These are phyloP conservation scores for Retiboletus flavoniger DNA, from an alignment of 1,284 basidiomycete species.

Conservation along the genomic window DNA sequence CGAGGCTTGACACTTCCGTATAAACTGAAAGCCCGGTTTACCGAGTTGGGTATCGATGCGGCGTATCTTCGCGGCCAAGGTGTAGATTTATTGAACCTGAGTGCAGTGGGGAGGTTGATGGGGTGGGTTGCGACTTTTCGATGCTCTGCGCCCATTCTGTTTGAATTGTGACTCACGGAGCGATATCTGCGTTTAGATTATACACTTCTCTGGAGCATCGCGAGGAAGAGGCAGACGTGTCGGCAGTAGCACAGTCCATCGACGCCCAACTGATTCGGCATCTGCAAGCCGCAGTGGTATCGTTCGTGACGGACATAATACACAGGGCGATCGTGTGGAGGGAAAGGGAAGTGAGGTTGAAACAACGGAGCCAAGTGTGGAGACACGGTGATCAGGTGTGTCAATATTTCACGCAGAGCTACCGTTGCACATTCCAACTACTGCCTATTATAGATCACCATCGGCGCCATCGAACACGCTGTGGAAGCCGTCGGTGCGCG, in stretches of 20 bases:
- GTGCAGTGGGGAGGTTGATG: conserved; percentile 41
- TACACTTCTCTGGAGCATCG: conserved; percentile 15
- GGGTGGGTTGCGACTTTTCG: conserved; percentile 31
- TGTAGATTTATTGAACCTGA: conserved; percentile 52
- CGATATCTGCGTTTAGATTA: conserved; percentile 8
- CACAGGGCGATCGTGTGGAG: conserved; percentile 50
- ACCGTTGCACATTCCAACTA: background rate
- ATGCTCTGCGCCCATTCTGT: too few species aligned
- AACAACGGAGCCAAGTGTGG: conserved; percentile 60
- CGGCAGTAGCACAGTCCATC: conserved; percentile 3
- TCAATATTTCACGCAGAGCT: background rate
- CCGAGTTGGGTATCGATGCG: conserved; percentile 43
- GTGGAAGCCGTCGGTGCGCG: conserved; percentile 41
- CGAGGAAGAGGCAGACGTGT: conserved; percentile 8
- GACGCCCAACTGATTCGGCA: conserved; percentile 32
- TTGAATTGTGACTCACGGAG: conserved; percentile 1
- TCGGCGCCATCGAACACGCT: conserved; percentile 45
- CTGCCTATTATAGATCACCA: conserved; percentile 37
- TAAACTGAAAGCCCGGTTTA: conserved; percentile 43
- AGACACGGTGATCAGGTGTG: conserved; percentile 25
- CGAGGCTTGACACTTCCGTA: conserved; percentile 46
- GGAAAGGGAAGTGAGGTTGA: conserved; percentile 56
- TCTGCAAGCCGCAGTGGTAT: conserved; percentile 44
- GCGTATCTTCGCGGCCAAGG: conserved; percentile 41
- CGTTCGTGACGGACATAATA: conserved; percentile 52